phyloP scores from a whole-genome alignment of 2,329 filamentous ascomycete species.

The Claviceps capensis region DNA sequence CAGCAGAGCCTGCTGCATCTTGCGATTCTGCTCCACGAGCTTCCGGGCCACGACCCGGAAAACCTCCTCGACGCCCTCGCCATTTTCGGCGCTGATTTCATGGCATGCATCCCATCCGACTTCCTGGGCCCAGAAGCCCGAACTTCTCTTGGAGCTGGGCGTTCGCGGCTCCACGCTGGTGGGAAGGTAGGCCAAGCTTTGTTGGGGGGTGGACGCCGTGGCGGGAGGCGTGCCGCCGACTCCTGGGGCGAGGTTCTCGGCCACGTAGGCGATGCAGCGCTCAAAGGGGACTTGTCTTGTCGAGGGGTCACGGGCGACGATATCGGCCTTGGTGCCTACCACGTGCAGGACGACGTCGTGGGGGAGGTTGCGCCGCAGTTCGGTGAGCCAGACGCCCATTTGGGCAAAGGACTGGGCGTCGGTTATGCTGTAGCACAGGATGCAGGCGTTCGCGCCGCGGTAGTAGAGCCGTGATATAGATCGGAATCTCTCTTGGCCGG shows the following conservation, averaged over 20 bases:
- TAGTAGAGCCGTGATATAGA: constrained; percentile 95
- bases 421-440: constrained; percentile 91
- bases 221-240: constrained; percentile 49
- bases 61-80: constrained; percentile 92
- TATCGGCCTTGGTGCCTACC: constrained; percentile 88
- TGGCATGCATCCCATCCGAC: constrained; percentile 95
- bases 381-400: constrained; percentile 83
- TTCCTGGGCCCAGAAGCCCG: constrained; percentile 81
- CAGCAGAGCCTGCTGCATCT: constrained; percentile 45
- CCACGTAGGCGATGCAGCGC: constrained; percentile 88
- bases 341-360: constrained; percentile 77
- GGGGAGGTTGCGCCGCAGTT: constrained; percentile 67
- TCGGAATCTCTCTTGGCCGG: constrained; percentile 88
- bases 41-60: constrained; percentile 59
- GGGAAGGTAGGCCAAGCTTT: constrained; percentile 12
- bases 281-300: constrained; percentile 82
- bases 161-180: constrained; percentile 37
- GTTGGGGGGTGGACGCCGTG: constrained; percentile 38
- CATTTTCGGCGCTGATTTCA: constrained; percentile 87
- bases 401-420: constrained; percentile 74
- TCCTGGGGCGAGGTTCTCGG: constrained; percentile 72
- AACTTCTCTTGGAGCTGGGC: constrained; percentile 51
- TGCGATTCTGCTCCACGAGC: constrained; percentile 50
- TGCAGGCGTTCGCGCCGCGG: constrained; percentile 83
- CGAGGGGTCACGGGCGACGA: constrained; percentile 72